Base-by-base conservation (phyloP, 2,329 filamentous ascomycete species). In the Neofusicoccum parvum region DNA sequence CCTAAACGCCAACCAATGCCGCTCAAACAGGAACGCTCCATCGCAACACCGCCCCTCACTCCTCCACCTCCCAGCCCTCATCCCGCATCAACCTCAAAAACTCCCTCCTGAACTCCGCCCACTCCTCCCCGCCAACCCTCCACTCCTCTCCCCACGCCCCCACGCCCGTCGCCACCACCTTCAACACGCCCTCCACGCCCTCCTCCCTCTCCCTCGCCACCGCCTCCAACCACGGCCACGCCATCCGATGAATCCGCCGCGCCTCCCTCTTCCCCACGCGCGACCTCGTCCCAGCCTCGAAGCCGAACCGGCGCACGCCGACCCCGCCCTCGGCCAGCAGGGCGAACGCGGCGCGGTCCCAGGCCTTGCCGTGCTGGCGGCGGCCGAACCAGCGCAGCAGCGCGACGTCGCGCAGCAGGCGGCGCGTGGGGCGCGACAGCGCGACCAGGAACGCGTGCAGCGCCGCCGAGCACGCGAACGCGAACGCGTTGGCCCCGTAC, bases 181-280 rank as follows among this genome's bases (percentile, higher is more conserved):
- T 70, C 4, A 77, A 49, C 0, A 70, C 76, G 7, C 72, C 75
- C 64, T 77, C 75, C 3, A 60, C 32, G 2, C 56, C 65, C 17
- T 34, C 68, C 72, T 2, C 72, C 71, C 50, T 71, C 74, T 3
- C 69, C 71, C 9, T 51, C 54, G 3, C 71, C 76, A 77, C 68
- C 1, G 73, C 72, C 54, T 79, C 77, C 7, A 79, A 68, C 76
- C 76, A 79, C 5, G 72, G 71, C 39, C 76, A 76, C 0, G 70
- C 74, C 49, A 76, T 72, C 7, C 75, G 76, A 63, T 76, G 78
- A 27, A 78, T 50, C 27, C 73, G 70, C 6, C 69, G 70, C 3
- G 75, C 76, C 6, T 37, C 41, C 15, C 56, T 20, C n/a, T 17
- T 5, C 41, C 67, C 10, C 0, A 62, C 20, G 5, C 37, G 9